Percentiles rank a stretch among this genome's conserved stretches.
phyloP scores from a whole-genome alignment of 2,329 filamentous ascomycete species.

The Fusarium scirpi region DNA sequence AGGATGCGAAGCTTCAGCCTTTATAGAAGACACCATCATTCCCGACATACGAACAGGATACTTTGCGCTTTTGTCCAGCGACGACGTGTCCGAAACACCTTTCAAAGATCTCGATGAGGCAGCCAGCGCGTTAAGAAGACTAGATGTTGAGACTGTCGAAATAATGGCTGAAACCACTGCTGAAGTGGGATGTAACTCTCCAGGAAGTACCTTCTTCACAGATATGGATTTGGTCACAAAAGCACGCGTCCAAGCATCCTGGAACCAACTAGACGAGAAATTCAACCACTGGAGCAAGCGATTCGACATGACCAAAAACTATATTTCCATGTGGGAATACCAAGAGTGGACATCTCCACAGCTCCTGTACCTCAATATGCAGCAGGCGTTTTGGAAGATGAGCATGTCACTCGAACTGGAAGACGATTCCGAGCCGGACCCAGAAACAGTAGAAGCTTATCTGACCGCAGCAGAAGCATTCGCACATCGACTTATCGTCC shows the following conservation, averaged over 20 bases:
- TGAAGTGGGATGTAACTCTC: background rate
- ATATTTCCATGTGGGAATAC: constrained; percentile 2
- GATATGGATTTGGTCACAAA: background rate
- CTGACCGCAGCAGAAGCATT: constrained; percentile 19
- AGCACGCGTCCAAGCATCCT: background rate
- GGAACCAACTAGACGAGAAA: constrained; percentile 1
- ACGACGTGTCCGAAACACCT: background rate
- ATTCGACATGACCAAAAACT: constrained; percentile 27
- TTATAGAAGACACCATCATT: constrained; percentile 35
- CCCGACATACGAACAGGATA: constrained; percentile 8
- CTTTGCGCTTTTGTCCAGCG: background rate
- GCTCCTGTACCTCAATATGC: constrained; percentile 15
- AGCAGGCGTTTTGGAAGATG: constrained; percentile 31
- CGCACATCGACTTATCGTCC: background rate
- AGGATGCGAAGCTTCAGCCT: constrained; percentile 34
- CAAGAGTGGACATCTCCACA: background rate
- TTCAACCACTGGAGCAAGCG: constrained; percentile 14
- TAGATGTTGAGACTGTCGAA: constrained; percentile 25
- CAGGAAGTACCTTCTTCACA: background rate
- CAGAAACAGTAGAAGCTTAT: background rate
- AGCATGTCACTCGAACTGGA: background rate
- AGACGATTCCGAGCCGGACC: background rate
- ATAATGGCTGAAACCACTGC: background rate
- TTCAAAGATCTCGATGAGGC: constrained; percentile 39
- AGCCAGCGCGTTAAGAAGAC: constrained; percentile 13